Evolutionary conservation across 805 yeast species (phyloP).

Genomic region (Deakozyma indianensis): DNA sequence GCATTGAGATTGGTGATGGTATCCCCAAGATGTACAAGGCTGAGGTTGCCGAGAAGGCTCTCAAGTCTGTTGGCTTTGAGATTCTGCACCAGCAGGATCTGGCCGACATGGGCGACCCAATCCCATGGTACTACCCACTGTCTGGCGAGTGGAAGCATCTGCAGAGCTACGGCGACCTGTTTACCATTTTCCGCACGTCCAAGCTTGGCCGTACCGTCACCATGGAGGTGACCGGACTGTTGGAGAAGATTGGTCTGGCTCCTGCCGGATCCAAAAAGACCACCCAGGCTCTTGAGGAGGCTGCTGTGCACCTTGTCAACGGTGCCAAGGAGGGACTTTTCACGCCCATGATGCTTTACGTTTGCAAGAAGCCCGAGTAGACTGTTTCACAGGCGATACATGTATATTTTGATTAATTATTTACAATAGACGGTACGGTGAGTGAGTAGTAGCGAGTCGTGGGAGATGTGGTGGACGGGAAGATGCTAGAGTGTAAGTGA

Average conservation of each 20-base stretch:
- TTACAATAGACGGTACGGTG: too few relatives aligned
- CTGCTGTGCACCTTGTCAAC: constrained; percentile 85
- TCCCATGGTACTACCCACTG: constrained; percentile 97
- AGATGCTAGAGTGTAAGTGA: too few relatives aligned
- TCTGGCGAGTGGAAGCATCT: constrained; percentile 87
- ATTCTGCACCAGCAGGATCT: constrained; percentile 63
- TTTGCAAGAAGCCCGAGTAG: constrained; percentile 63
- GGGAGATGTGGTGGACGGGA: too few relatives aligned
- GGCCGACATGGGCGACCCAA: constrained; percentile 65
- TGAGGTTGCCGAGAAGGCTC: constrained; percentile 77
- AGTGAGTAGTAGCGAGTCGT: too few relatives aligned
- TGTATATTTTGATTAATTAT: too few relatives aligned
- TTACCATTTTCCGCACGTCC: constrained; percentile 82
- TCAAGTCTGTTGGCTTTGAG: constrained; percentile 77
- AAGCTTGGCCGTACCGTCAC: constrained; percentile 75
- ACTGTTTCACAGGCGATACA: too few relatives aligned
- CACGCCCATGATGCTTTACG: constrained; percentile 95
- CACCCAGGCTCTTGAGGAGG: constrained; percentile 87
- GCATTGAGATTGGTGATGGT: constrained; percentile 97
- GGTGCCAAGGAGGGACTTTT: constrained; percentile 85
- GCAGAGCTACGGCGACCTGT: constrained; percentile 62
- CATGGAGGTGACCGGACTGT: constrained; percentile 58
- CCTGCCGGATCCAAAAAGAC: constrained; percentile 88
- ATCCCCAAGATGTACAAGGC: constrained; percentile 90
- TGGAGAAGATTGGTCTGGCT: constrained; percentile 79